Conservation (phyloP, 73 alveolate genomes). For the Paramecium octaurelia region DNA sequence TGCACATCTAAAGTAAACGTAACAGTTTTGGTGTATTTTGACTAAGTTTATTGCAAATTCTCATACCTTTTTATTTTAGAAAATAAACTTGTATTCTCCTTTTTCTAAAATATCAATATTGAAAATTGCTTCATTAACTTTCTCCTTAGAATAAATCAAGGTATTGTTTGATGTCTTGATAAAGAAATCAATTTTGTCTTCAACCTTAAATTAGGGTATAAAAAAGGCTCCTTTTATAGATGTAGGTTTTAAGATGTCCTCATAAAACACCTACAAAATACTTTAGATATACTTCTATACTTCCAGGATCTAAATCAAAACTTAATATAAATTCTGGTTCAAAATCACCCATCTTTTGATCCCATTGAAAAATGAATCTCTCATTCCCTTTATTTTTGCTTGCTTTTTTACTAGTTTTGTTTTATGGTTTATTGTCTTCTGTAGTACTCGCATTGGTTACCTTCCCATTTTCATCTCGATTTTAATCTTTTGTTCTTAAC, state of each 20-base stretch:
- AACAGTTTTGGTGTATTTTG: neutral
- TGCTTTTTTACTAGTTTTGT: neutral
- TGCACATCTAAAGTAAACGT: conserved; percentile 32
- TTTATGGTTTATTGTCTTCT: neutral
- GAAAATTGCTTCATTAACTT: neutral
- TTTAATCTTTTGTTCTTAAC: neutral
- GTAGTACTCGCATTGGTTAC: neutral
- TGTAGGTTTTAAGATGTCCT: neutral
- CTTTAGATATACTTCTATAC: neutral
- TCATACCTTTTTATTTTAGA: conserved; percentile 8
- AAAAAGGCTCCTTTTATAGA: conserved; percentile 3
- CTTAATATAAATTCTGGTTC: conserved; percentile 15
- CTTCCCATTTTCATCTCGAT: neutral
- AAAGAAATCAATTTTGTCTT: neutral
- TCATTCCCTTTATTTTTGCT: neutral
- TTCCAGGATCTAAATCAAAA: neutral
- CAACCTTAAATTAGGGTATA: neutral
- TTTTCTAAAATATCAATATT: neutral
- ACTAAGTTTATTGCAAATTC: neutral
- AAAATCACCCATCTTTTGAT: neutral
- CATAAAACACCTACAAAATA: neutral
- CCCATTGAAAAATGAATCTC: neutral
- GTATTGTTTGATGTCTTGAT: neutral
- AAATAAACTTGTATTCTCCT: conserved; percentile 29
- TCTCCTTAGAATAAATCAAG: neutral